Percentiles rank a stretch among this genome's conserved stretches.
Conservation (phyloP, 2,329 filamentous ascomycete genomes). For the Aureobasidium leucospermi region DNA sequence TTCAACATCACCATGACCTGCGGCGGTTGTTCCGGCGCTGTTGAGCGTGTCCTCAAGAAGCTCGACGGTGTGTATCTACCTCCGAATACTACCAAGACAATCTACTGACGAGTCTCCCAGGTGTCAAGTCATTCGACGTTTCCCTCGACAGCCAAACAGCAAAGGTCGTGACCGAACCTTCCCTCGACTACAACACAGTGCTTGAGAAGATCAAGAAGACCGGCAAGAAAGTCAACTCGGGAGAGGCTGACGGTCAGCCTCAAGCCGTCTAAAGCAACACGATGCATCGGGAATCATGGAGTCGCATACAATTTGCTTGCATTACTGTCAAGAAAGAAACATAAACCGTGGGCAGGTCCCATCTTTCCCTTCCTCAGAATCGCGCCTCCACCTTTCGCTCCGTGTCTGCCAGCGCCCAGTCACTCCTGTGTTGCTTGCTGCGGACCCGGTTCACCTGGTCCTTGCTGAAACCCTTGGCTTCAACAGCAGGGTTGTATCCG, state of each 20-base stretch:
- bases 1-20: slow-evolving; percentile 94
- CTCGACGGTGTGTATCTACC: slow-evolving; percentile 62
- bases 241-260: slow-evolving; percentile 58
- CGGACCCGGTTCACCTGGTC: slow-evolving; percentile 62
- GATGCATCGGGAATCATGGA: not conserved
- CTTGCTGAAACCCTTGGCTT: slow-evolving; percentile 80
- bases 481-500: slow-evolving; percentile 87
- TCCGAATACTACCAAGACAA: not conserved
- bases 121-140: slow-evolving; percentile 79
- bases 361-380: slow-evolving; percentile 39
- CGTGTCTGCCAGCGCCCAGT: slow-evolving; percentile 73
- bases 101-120: slow-evolving; percentile 39
- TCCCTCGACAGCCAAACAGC: slow-evolving; percentile 81
- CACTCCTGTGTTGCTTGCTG: slow-evolving; percentile 58
- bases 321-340: not conserved
- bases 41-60: slow-evolving; percentile 87
- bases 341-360: slow-evolving; percentile 1
- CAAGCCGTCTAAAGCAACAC: slow-evolving; percentile 22
- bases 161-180: slow-evolving; percentile 62
- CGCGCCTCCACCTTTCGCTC: slow-evolving; percentile 65
- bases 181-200: slow-evolving; percentile 70
- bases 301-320: not conserved
- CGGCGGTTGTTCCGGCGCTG: slow-evolving; percentile 88
- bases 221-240: slow-evolving; percentile 81
- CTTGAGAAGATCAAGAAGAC: slow-evolving; percentile 89